These are phyloP conservation scores for Fraxinus angustifolia DNA, from an alignment of 305 asterid genomes.

Conservation along the genomic window DNA sequence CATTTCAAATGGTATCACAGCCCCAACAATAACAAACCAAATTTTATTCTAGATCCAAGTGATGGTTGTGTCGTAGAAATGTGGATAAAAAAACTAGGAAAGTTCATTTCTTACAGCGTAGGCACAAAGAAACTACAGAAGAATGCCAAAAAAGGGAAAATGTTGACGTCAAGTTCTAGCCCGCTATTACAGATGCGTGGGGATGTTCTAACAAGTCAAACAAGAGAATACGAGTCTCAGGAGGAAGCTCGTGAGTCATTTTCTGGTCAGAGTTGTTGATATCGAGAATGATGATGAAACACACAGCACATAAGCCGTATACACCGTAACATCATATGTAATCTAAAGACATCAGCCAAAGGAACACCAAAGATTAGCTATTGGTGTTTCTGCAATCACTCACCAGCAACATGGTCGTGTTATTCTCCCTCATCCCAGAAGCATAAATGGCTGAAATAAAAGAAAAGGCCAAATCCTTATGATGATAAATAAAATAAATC, in stretches of 20 bases:
- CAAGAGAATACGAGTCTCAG: slow-evolving; percentile 58
- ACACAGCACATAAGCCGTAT: slow-evolving; percentile 13
- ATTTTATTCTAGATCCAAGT: not conserved
- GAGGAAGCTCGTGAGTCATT: slow-evolving; percentile 57
- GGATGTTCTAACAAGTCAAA: slow-evolving; percentile 53
- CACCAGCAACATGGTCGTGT: not conserved
- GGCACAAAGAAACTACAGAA: slow-evolving; percentile 40
- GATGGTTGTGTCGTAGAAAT: not conserved
- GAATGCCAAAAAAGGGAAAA: slow-evolving; percentile 23
- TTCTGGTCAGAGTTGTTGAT: slow-evolving; percentile 41
- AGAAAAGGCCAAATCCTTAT: not conserved
- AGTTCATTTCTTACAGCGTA: not conserved
- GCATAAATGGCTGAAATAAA: not conserved
- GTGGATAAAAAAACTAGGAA: not conserved
- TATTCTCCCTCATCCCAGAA: not conserved
- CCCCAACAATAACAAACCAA: not conserved
- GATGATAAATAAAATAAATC: not conserved
- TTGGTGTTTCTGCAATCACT: not conserved
- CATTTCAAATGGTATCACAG: too few relatives aligned
- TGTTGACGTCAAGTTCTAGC: not conserved
- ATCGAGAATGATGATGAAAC: slow-evolving; percentile 17
- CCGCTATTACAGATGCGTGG: slow-evolving; percentile 46
- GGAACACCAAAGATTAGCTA: not conserved
- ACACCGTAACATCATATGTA: not conserved
- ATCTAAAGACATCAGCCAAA: slow-evolving; percentile 18